Percentiles rank a stretch among this genome's conserved stretches.
Evolutionary conservation across 2,329 filamentous ascomycete species (phyloP).

Genomic region (Cadophora luteo-olivacea): DNA sequence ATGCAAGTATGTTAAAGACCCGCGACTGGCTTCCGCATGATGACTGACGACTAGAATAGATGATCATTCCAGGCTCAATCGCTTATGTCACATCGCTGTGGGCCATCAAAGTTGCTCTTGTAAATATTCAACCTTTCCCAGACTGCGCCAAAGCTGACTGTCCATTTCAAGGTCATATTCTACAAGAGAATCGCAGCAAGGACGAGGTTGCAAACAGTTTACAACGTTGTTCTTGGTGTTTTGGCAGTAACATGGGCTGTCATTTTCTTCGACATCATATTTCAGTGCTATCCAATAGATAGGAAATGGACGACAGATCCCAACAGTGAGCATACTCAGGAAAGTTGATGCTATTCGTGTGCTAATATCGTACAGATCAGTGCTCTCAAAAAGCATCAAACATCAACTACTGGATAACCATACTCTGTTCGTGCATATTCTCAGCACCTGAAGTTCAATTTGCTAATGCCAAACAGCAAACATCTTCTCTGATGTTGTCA

Average conservation of each 20-base stretch:
- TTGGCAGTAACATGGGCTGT: conserved; percentile 41
- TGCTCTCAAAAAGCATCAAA: conserved; percentile 25
- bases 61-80: conserved; percentile 50
- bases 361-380: conserved; percentile 5
- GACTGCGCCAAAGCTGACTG: neutral
- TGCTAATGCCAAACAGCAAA: neutral
- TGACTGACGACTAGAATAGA: conserved; percentile 33
- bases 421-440: conserved; percentile 10
- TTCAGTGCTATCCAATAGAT: conserved; percentile 28
- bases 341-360: neutral
- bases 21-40: neutral
- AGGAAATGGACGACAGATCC: conserved; percentile 27
- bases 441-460: neutral
- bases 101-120: conserved; percentile 50
- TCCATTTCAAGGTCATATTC: conserved; percentile 40
- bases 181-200: conserved; percentile 50
- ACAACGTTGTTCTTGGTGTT: conserved; percentile 46
- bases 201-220: conserved; percentile 46
- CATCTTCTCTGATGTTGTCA: conserved; percentile 13
- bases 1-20: conserved; percentile 2
- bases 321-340: neutral
- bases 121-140: conserved; percentile 24
- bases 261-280: conserved; percentile 31
- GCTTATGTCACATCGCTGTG: conserved; percentile 51
- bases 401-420: conserved; percentile 31